These are phyloP conservation scores for Thinopyrum obtusiflorum DNA, from an alignment of 202 grass and related monocot species.

Conservation along the genomic window DNA sequence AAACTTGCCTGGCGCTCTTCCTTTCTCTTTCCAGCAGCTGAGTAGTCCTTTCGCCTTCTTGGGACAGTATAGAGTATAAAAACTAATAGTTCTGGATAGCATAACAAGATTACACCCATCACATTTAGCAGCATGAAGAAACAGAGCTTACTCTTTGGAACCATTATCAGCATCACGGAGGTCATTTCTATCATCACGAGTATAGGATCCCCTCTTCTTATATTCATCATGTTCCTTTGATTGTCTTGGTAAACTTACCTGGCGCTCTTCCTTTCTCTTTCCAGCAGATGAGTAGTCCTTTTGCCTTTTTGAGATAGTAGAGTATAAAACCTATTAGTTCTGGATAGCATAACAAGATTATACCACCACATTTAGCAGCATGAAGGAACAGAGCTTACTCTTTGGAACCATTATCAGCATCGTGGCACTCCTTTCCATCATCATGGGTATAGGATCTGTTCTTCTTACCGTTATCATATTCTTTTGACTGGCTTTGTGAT, in stretches of 20 bases:
- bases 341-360: not conserved
- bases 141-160: conserved; percentile 30
- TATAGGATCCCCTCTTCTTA: conserved; percentile 36
- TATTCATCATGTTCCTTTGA: conserved; percentile 29
- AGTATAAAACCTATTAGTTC: not conserved
- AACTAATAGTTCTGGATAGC: not conserved
- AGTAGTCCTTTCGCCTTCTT: conserved; percentile 32
- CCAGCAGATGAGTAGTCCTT: conserved; percentile 46
- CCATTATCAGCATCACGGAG: conserved; percentile 32
- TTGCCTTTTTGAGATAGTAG: too few relatives aligned
- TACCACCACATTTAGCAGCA: not conserved
- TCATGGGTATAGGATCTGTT: conserved; percentile 3
- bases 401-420: conserved; percentile 30
- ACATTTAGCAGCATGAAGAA: not conserved
- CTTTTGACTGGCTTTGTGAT: not conserved
- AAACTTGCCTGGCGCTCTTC: not conserved
- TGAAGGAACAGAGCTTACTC: conserved; percentile 27
- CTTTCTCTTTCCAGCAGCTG: not conserved
- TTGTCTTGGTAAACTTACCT: conserved; percentile 39
- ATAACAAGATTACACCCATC: not conserved
- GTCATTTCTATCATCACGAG: conserved; percentile 35
- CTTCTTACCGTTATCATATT: conserved; percentile 10
- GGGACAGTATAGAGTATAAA: not conserved
- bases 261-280: conserved; percentile 37
- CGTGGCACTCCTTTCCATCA: conserved; percentile 4